Evolutionary conservation across 1,284 basidiomycete species (phyloP), one percentile per base, ranked within the genome.

Genomic region (Lentinus polychrous): DNA sequence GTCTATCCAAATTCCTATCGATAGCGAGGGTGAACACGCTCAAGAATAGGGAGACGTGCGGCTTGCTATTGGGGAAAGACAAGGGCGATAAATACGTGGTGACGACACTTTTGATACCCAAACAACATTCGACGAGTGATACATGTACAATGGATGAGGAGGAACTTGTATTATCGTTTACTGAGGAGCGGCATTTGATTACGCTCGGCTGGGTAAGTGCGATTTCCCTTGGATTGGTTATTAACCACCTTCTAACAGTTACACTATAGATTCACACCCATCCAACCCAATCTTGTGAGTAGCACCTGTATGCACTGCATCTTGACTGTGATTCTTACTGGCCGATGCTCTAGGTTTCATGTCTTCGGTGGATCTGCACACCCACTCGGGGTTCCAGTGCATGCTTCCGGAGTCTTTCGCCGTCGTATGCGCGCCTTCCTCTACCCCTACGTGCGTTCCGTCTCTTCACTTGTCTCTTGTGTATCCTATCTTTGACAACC

Each of bases 391-490:
- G 5, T 94, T 92, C 67, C 91, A 94, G 56, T 66, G 79, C 20
- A 91, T 91, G 82, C 74, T 94, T 2, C 87, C 87, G 0, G 92
- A 94, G 62, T 91, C 90, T 0, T 88, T 94, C 58, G 92, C 92
- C 0, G 88, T 94, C 41, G 92, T 94, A 11, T 94, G 91, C 58
- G 88, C 91, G 2, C 92, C 91, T 0, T 78, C 78, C 48, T 81
- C 79, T 1, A 79, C 75, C 18, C 91, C 91, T 0, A 84, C 79
- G 88, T 89, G 63, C 34, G 79, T 50, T 20, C 22, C 8, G 36
- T 11, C 12, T 31, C 40, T 27, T 4, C 27, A 4, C 37, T 37
- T 41, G 48, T 45, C 45, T 20, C n/a, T 6, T 38, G 40, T 48
- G 31, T 32, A 54, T 4, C 49, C 45, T 22, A 55, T 42, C 5